phyloP scores from a whole-genome alignment of 768 basidiomycete genomes.

The Suillus fuscotomentosus region DNA sequence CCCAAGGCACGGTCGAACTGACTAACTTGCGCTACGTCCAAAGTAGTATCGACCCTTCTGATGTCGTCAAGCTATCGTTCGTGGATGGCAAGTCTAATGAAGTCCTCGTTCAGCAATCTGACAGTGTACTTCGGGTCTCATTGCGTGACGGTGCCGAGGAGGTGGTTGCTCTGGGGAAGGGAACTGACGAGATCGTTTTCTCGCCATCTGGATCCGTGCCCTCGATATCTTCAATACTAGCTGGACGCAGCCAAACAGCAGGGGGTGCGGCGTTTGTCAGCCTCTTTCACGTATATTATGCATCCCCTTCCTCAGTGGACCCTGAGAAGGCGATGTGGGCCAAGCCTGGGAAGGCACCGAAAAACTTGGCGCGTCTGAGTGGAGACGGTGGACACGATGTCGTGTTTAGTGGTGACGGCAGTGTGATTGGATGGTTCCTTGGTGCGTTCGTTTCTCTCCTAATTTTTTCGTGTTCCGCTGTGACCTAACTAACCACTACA shows the following conservation, averaged over 20 bases:
- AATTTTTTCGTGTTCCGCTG: background rate
- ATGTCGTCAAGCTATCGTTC: conserved; percentile 53
- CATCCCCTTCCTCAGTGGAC: conserved; percentile 39
- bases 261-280: conserved; percentile 63
- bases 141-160: conserved; percentile 44
- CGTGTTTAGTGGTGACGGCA: conserved; percentile 62
- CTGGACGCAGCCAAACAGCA: conserved; percentile 21
- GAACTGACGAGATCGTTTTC: conserved; percentile 56
- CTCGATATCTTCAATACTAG: background rate
- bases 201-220: conserved; percentile 24
- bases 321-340: conserved; percentile 57
- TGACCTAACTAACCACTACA: conserved; percentile 2
- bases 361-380: conserved; percentile 59
- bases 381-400: conserved; percentile 75
- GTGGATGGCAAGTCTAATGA: conserved; percentile 44
- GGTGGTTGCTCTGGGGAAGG: conserved; percentile 52
- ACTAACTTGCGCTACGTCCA: conserved; percentile 50
- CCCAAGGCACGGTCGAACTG: conserved; percentile 34
- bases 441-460: conserved; percentile 39
- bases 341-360: conserved; percentile 65
- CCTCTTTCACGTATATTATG: conserved; percentile 65
- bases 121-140: conserved; percentile 49
- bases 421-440: conserved; percentile 69
- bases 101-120: conserved; percentile 59
- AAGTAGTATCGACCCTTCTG: conserved; percentile 44